A percentile compares a stretch with the other conserved stretches of the same genome.
Evolutionary conservation across 768 basidiomycete genomes (phyloP).

Genomic region (Tephrocybe sp.): DNA sequence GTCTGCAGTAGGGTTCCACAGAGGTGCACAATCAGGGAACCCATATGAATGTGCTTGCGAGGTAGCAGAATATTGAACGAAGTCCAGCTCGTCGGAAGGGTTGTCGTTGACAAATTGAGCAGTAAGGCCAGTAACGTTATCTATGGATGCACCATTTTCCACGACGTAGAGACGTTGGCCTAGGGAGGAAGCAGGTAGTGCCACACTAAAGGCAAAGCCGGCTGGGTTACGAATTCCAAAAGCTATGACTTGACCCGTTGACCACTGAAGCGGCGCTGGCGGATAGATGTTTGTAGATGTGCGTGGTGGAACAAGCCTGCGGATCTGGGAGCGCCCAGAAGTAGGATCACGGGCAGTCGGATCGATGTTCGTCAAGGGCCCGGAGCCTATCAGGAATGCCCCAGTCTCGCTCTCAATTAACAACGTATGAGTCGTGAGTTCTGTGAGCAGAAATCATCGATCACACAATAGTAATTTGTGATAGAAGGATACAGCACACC

Average conservation of each 20-base stretch:
- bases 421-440: slow-evolving; percentile 42
- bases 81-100: slow-evolving; percentile 40
- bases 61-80: slow-evolving; percentile 21
- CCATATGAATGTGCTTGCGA: slow-evolving; percentile 29
- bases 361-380: slow-evolving; percentile 41
- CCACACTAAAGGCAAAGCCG: slow-evolving; percentile 36
- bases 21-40: slow-evolving; percentile 43
- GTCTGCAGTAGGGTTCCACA: slow-evolving; percentile 44
- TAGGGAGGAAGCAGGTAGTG: slow-evolving; percentile 1
- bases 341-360: slow-evolving; percentile 40
- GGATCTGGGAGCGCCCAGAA: slow-evolving; percentile 43
- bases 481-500: slow-evolving; percentile 25
- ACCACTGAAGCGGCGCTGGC: slow-evolving; percentile 22
- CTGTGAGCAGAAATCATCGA: slow-evolving; percentile 18
- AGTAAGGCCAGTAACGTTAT: slow-evolving; percentile 39
- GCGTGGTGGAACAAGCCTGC: slow-evolving; percentile 25
- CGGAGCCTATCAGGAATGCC: slow-evolving; percentile 37
- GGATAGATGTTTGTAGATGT: slow-evolving; percentile 13
- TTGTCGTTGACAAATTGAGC: slow-evolving; percentile 43
- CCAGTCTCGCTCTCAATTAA: slow-evolving; percentile 25
- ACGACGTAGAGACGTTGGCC: slow-evolving; percentile 31
- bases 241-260: slow-evolving; percentile 34
- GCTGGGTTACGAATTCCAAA: slow-evolving; percentile 47
- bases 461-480: background rate
- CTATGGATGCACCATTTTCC: slow-evolving; percentile 46